Base-by-base conservation (phyloP, 2,329 filamentous ascomycete species). In the Kalaharituber pfeilii region DNA sequence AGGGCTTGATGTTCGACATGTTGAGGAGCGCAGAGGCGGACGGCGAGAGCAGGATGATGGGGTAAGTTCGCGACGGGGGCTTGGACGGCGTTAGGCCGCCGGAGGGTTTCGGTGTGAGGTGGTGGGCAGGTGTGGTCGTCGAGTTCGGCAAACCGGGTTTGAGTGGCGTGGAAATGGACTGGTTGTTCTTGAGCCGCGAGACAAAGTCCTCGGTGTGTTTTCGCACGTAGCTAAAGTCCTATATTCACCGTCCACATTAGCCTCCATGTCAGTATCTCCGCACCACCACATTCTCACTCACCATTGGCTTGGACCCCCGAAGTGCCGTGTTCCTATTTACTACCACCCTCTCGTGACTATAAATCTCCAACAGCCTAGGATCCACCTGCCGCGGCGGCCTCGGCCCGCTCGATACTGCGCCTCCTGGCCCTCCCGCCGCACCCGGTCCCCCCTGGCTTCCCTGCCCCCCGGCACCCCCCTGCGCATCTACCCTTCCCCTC, bases 11-110 rank as follows among this genome's bases (percentile, higher is more conserved):
- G 67, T 98, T 98, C 52, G 86, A 84, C 78, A 96, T 86, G 67
- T 89, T 87, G 33, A 98, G 80, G 50, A 96, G 79, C 1, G 88
- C 93, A 2, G 89, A 95, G 9, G 89, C 91, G 1, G 89, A 96
- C 1, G 91, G 91, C 0, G 91, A 96, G 57, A 98, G 81, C 26
- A 98, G 81, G 67, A 98, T 95, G 69, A 98, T 98, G 50, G 91
- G 91, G 66, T 94, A 76, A 36, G 73, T 73, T 30, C 75, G 71
- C 51, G 77, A 74, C 49, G 67, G 67, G 6, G 59, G 59, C 25
- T 50, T 54, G 56, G 20, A 28, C 75, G 33, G 77, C 75, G 56
- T 77, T 71, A 60, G 51, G 56, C 33, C 53, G 63, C 60, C 63
- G n/a, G n/a, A n/a, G 56, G 66, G 63, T 60, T 70, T 72, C 57